Conservation (phyloP, 2,329 filamentous ascomycete genomes). For the Colletotrichum cuscutae region DNA sequence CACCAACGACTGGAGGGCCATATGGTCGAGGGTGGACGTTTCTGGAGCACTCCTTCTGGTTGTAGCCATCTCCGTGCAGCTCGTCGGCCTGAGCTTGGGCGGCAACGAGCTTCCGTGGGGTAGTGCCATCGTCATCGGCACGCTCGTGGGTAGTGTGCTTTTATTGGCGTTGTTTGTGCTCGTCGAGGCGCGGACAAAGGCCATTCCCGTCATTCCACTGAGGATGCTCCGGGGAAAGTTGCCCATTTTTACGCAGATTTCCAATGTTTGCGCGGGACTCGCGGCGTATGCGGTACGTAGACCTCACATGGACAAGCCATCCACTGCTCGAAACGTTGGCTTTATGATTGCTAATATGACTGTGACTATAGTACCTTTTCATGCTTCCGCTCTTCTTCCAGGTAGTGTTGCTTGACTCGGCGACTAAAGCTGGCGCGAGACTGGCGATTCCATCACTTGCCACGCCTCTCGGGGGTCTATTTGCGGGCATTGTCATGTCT, state of each 20-base stretch:
- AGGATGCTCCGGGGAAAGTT: slow-evolving; percentile 66
- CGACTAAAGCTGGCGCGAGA: slow-evolving; percentile 71
- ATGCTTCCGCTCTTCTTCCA: slow-evolving; percentile 78
- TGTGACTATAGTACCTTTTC: slow-evolving; percentile 65
- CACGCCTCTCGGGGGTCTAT: slow-evolving; percentile 65
- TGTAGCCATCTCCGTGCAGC: slow-evolving; percentile 65
- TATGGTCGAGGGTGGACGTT: slow-evolving; percentile 68
- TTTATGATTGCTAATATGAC: neutral
- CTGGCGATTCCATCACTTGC: slow-evolving; percentile 72
- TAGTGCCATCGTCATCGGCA: slow-evolving; percentile 57
- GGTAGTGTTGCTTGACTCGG: slow-evolving; percentile 70
- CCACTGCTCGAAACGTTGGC: neutral
- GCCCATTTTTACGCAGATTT: slow-evolving; percentile 64
- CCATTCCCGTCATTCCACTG: slow-evolving; percentile 65
- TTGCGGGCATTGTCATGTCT: slow-evolving; percentile 69
- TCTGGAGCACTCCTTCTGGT: slow-evolving; percentile 67
- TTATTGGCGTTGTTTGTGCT: slow-evolving; percentile 57
- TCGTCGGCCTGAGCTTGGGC: slow-evolving; percentile 65
- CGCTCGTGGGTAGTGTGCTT: slow-evolving; percentile 53
- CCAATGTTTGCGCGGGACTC: slow-evolving; percentile 70
- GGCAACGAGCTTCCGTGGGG: slow-evolving; percentile 66
- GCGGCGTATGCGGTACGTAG: slow-evolving; percentile 68
- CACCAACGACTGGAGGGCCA: slow-evolving; percentile 44
- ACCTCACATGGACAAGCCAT: too few species aligned
- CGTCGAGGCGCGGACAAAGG: slow-evolving; percentile 59